Evolutionary conservation across 2,329 filamentous ascomycete species (phyloP).

Genomic region (Neofusicoccum laricinum): DNA sequence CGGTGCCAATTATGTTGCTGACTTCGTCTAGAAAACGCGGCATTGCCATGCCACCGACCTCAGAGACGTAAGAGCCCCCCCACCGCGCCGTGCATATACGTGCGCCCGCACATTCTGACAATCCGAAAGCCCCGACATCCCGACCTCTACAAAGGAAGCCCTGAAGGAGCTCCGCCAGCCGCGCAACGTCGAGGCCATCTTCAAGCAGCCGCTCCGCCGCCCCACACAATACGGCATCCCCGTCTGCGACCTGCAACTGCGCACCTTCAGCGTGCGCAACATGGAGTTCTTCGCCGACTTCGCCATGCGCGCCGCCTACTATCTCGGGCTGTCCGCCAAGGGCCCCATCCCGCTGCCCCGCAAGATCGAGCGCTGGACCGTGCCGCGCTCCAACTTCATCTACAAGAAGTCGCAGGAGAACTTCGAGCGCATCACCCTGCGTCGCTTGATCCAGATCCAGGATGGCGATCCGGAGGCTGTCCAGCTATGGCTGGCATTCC

Average conservation of each 20-base stretch:
- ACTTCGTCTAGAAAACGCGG: slow-evolving; percentile 17
- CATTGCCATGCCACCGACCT: slow-evolving; percentile 20
- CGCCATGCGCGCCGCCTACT: slow-evolving; percentile 90
- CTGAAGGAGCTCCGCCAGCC: slow-evolving; percentile 47
- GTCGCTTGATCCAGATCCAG: slow-evolving; percentile 85
- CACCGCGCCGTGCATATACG: neutral
- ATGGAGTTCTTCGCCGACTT: slow-evolving; percentile 96
- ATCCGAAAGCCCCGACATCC: neutral
- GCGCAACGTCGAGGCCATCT: slow-evolving; percentile 78
- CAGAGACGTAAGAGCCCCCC: slow-evolving; percentile 5
- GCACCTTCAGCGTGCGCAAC: slow-evolving; percentile 85
- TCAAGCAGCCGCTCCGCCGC: slow-evolving; percentile 79
- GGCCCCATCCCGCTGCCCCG: slow-evolving; percentile 84
- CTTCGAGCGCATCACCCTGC: slow-evolving; percentile 85
- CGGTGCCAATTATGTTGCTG: neutral
- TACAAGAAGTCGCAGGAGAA: slow-evolving; percentile 98
- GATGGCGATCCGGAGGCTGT: slow-evolving; percentile 88
- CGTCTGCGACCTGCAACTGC: slow-evolving; percentile 85
- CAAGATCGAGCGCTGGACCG: slow-evolving; percentile 90
- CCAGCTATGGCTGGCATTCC: slow-evolving; percentile 85
- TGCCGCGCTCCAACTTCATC: slow-evolving; percentile 83
- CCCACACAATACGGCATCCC: slow-evolving; percentile 73
- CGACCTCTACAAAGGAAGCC: neutral
- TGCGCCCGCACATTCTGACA: neutral
- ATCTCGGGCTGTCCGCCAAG: slow-evolving; percentile 78